Evolutionary conservation across 2,329 filamentous ascomycete species (phyloP).

Genomic region (Phoma herbarum): DNA sequence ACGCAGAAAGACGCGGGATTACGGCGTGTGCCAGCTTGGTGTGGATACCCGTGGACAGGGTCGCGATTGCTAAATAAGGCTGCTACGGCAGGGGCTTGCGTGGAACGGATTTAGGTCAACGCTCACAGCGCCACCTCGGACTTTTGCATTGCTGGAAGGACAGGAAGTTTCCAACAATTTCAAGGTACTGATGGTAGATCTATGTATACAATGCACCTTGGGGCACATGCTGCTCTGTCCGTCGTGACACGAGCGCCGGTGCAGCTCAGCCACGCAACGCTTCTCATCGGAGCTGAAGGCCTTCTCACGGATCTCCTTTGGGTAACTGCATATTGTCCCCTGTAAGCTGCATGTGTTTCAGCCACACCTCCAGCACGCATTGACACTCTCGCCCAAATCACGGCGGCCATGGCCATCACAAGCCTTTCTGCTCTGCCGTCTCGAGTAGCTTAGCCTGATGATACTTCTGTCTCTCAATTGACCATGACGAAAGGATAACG

Average conservation of each 20-base stretch:
- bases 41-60: constrained; percentile 15
- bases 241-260: constrained; percentile 8
- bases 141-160: neutral
- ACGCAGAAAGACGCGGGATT: constrained; percentile 11
- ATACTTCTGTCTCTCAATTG: neutral
- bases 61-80: constrained; percentile 8
- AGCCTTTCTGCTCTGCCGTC: constrained; percentile 1
- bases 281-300: constrained; percentile 10
- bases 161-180: neutral
- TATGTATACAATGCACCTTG: neutral
- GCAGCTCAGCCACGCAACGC: constrained; percentile 19
- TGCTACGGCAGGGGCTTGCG: constrained; percentile 1
- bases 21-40: constrained; percentile 15
- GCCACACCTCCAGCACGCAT: constrained; percentile 17
- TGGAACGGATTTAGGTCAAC: constrained; percentile 10
- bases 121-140: neutral
- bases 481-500: neutral
- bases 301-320: constrained; percentile 7
- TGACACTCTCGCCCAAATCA: constrained; percentile 9
- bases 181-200: neutral
- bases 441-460: neutral
- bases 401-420: neutral
- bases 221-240: constrained; percentile 8
- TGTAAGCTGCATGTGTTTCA: constrained; percentile 19
- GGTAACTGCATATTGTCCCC: constrained; percentile 9